Base-by-base conservation (phyloP, 306 rosid genomes). In the Fragaria ananassa region DNA sequence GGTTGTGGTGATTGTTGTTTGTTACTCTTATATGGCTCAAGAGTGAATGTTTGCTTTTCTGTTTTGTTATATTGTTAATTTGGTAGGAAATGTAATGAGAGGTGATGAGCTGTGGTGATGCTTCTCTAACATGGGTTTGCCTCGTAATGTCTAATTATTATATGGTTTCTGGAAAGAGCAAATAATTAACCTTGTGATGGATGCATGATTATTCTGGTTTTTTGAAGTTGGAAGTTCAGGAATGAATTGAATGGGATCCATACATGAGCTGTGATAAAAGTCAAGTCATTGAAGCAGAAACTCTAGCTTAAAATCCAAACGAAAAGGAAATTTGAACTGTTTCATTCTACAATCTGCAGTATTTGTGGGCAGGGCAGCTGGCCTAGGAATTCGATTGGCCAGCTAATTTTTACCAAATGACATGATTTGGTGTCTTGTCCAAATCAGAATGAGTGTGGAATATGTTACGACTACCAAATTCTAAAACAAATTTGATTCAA, bases 321-420 rank as follows among this genome's bases (percentile, higher is more conserved):
- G 83, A 83, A 79, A 83, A 58, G 46, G 80, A 83, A 53, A 70
- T 64, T 3, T 62, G 56, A 75, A 63, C 78, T 51, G 86, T 53
- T 39, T 78, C 18, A 15, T 61, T 42, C n/a, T 73, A 29, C 61
- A 49, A 9, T 70, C 15, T 71, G 74, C 31, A 54, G 37, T 13
- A 15, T 4, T 34, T 31, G 23, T 37, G 70, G 15, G 69, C 69
- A 27, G 50, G 51, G 64, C 76, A 39, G 66, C 68, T 57, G 44
- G 77, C 68, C 47, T 31, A 13, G 70, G 29, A 61, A 70, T n/a
- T 70, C 29, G 63, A 79, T 64, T 44, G 78, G 17, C 12, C 31
- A 79, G 78, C 78, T 45, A 83, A 75, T 44, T 57, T 62, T 13
- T 78, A 56, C 75, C 45, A 11, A 67, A 23, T 65, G 70, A 65